These are phyloP conservation scores for Blastobotrys indianensis DNA, from an alignment of 1,139 yeast genomes.

Conservation along the genomic window DNA sequence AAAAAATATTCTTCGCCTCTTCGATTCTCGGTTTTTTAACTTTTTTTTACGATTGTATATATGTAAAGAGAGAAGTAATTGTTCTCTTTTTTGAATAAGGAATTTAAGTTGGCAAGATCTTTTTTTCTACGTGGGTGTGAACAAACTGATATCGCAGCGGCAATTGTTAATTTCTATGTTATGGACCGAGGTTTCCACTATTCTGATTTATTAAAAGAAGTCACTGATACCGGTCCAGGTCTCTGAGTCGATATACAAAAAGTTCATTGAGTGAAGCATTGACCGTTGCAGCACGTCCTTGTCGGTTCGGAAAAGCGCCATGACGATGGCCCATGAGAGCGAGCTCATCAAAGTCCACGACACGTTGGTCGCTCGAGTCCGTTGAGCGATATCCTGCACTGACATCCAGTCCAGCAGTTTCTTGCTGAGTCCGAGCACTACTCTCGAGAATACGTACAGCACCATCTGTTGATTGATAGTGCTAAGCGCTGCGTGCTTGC, in stretches of 20 bases:
- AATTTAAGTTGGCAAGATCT: too few species aligned
- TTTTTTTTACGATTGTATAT: slow-evolving; percentile 1
- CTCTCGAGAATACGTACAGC: slow-evolving; percentile 56
- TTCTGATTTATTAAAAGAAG: slow-evolving; percentile 14
- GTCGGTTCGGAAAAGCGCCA: slow-evolving; percentile 63
- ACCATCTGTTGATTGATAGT: slow-evolving; percentile 49
- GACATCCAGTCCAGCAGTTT: slow-evolving; percentile 9
- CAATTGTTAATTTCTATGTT: too few species aligned
- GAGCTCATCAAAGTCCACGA: slow-evolving; percentile 66
- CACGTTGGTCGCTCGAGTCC: slow-evolving; percentile 23
- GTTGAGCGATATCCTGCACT: slow-evolving; percentile 3
- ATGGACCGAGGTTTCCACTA: too few species aligned
- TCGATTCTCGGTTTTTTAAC: too few species aligned
- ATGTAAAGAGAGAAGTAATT: slow-evolving; percentile 1
- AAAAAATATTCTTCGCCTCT: too few species aligned
- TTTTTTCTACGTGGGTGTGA: too few species aligned
- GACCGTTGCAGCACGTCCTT: slow-evolving; percentile 61
- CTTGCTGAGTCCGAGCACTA: slow-evolving; percentile 49
- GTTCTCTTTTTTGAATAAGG: too few species aligned
- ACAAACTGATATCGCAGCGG: too few species aligned
- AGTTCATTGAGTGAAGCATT: slow-evolving; percentile 65
- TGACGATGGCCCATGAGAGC: slow-evolving; percentile 69
- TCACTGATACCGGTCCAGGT: slow-evolving; percentile 32
- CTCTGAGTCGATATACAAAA: slow-evolving; percentile 52
- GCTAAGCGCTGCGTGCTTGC: slow-evolving; percentile 27